A percentile compares a stretch with the other conserved stretches of the same genome.
Conservation (phyloP, 2,329 filamentous ascomycete species). For the Colletotrichum scovillei region DNA sequence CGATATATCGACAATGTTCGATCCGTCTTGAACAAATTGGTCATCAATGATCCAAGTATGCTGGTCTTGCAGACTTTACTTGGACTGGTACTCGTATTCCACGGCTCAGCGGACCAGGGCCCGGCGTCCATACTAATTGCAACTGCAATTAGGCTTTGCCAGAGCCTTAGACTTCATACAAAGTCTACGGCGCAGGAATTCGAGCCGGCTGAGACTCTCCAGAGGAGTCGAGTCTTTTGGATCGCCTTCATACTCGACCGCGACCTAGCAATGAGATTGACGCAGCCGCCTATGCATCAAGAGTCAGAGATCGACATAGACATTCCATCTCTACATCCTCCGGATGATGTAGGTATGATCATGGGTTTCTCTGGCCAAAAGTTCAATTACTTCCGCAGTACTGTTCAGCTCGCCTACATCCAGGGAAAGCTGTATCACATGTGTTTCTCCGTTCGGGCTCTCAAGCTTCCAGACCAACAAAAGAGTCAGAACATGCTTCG, state of each 20-base stretch:
- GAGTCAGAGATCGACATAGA: conserved; percentile 33
- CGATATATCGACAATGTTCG: conserved; percentile 41
- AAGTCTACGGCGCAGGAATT: conserved; percentile 32
- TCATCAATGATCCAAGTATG: conserved; percentile 41
- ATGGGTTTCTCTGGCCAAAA: conserved; percentile 5
- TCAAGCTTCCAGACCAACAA: conserved; percentile 7
- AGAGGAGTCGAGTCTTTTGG: conserved; percentile 46
- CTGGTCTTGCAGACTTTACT: conserved; percentile 44
- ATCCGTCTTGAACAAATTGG: conserved; percentile 42
- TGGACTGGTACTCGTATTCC: conserved; percentile 42
- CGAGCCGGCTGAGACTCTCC: conserved; percentile 37
- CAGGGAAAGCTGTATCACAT: conserved; percentile 33
- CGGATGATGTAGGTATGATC: conserved; percentile 20
- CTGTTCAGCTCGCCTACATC: conserved; percentile 29
- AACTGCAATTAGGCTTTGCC: conserved; percentile 43
- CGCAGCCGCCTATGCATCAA: conserved; percentile 28
- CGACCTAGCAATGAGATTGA: conserved; percentile 11
- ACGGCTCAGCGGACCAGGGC: conserved; percentile 40
- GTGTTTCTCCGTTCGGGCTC: conserved; percentile 18
- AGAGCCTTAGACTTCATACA: conserved; percentile 42
- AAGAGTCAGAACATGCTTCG: conserved; percentile 1
- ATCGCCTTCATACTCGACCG: conserved; percentile 46
- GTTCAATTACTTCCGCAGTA: conserved; percentile 30
- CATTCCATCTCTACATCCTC: conserved; percentile 8
- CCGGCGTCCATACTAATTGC: conserved; percentile 42